Percentiles rank a stretch among this genome's conserved stretches.
phyloP scores from a whole-genome alignment of 2,329 filamentous ascomycete genomes.

The Aspergillus sergii region DNA sequence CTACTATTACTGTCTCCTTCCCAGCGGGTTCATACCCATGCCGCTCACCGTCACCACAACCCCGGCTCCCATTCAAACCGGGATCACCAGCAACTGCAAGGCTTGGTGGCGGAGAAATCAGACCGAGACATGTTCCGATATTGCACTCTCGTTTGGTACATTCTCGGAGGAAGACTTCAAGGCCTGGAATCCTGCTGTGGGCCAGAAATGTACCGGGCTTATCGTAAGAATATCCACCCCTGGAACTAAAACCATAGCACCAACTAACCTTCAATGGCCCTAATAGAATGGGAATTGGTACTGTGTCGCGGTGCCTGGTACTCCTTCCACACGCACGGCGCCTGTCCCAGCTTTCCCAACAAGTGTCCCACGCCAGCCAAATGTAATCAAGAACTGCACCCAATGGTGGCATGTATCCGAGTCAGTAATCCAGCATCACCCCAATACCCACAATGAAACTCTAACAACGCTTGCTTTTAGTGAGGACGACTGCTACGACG shows the following conservation, averaged over 20 bases:
- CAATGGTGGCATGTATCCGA: not conserved
- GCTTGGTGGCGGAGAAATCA: not conserved
- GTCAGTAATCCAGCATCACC: not conserved
- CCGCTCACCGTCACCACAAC: conserved; percentile 11
- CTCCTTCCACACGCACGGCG: conserved; percentile 3
- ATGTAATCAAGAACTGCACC: not conserved
- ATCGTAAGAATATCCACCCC: not conserved
- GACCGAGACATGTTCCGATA: not conserved
- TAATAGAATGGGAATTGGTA: conserved; percentile 4
- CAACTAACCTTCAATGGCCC: not conserved
- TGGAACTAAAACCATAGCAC: fast-evolving
- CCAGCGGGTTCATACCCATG: conserved; percentile 1
- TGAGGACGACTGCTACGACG: not conserved
- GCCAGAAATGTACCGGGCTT: not conserved
- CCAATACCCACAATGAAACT: not conserved
- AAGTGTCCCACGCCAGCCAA: not conserved
- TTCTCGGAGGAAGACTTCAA: conserved; percentile 13
- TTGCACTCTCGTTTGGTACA: not conserved
- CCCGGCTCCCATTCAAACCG: not conserved
- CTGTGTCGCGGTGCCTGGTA: conserved; percentile 10
- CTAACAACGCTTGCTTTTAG: not conserved
- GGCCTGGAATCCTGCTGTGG: conserved; percentile 10
- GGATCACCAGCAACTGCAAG: conserved; percentile 1
- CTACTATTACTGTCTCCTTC: conserved; percentile 18
- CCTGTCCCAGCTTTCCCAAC: not conserved